These are phyloP conservation scores for Astrephomene gubernaculifera DNA, from an alignment of 139 green algal genomes.

Conservation along the genomic window DNA sequence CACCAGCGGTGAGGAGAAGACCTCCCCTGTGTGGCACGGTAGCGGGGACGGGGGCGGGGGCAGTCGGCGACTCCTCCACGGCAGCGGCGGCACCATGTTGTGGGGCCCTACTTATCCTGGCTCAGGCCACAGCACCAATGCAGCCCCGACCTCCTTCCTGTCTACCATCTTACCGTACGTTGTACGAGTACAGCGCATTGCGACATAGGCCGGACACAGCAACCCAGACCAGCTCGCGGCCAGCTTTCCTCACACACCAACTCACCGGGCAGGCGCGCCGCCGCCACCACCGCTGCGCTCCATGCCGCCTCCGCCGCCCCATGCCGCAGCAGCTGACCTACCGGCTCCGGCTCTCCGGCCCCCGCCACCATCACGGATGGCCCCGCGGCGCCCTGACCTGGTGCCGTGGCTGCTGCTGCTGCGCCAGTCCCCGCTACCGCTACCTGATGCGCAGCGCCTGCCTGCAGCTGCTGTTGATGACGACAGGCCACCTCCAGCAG, in stretches of 20 bases:
- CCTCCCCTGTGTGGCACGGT: background rate
- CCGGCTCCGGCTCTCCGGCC: background rate
- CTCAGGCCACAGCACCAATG: background rate
- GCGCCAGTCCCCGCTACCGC: background rate
- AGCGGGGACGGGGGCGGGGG: background rate
- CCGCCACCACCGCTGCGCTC: background rate
- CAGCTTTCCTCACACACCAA: background rate
- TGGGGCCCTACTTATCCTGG: background rate
- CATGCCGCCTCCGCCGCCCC: background rate
- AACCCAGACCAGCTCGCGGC: no score
- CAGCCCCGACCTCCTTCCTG: background rate
- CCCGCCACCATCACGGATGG: background rate
- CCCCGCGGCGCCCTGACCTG: background rate
- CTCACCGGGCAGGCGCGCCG: background rate
- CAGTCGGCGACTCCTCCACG: background rate
- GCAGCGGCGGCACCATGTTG: background rate
- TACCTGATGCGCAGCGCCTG: background rate
- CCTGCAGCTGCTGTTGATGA: no score
- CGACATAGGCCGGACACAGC: background rate
- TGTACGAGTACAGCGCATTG: background rate
- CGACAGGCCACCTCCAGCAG: background rate
- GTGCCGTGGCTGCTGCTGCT: background rate
- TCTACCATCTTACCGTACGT: background rate
- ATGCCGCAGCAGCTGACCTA: background rate
- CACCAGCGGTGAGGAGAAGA: slow-evolving; percentile 21